A percentile compares a stretch with the other conserved stretches of the same genome.
Evolutionary conservation across 495 filamentous ascomycete genomes (phyloP).

Genomic region (Peziza echinospora): DNA sequence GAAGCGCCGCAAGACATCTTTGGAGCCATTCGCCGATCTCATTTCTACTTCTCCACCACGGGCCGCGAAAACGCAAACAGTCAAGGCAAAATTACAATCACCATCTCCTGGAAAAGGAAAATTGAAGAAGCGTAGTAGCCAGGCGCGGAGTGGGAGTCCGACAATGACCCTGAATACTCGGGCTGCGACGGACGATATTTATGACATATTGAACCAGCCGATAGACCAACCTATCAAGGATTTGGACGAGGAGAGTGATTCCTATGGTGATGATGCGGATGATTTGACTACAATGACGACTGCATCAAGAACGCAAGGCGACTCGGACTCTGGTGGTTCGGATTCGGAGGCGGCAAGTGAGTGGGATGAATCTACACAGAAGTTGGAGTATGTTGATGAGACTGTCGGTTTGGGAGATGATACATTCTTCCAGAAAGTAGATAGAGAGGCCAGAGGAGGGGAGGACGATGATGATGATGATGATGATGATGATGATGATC

Average conservation of each 20-base stretch:
- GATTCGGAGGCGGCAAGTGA: conserved; percentile 21
- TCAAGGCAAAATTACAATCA: conserved; percentile 1
- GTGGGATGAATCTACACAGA: conserved; percentile 8
- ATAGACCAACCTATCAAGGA: conserved; percentile 30
- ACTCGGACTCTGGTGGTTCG: conserved; percentile 13
- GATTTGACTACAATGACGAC: conserved; percentile 21
- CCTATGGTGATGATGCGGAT: conserved; percentile 37
- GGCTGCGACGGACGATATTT: conserved; percentile 90
- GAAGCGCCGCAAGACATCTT: conserved; percentile 25
- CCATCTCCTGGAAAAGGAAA: conserved; percentile 18
- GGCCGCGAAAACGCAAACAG: background rate
- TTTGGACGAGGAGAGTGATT: conserved; percentile 31
- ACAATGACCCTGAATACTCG: conserved; percentile 96
- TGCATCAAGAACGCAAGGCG: conserved; percentile 13
- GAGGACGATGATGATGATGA: conserved; percentile 12
- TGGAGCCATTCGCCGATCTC: conserved; percentile 23
- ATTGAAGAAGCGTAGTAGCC: conserved; percentile 12
- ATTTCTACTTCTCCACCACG: background rate
- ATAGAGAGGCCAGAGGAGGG: conserved; percentile 4
- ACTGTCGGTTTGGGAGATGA: background rate
- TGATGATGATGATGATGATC: conserved; percentile 6
- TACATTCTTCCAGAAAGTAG: conserved; percentile 13
- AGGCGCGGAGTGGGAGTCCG: conserved; percentile 23
- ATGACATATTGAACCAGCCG: conserved; percentile 88
- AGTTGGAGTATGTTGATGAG: conserved; percentile 1